Conservation (phyloP, 2,329 filamentous ascomycete genomes). For the Monascus ruber region DNA sequence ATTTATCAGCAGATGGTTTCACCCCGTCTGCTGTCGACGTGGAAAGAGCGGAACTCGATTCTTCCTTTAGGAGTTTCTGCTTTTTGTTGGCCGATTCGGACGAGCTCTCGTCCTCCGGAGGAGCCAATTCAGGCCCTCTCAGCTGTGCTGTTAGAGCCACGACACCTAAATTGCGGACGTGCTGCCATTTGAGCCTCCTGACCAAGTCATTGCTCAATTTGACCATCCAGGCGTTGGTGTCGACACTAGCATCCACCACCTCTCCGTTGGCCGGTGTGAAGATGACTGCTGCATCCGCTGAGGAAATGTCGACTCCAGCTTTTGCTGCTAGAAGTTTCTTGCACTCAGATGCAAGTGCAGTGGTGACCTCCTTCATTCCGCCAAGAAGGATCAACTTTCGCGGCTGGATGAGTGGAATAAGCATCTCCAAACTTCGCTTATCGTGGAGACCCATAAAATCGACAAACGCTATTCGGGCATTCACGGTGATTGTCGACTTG, state of each 20-base stretch:
- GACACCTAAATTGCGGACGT: slow-evolving; percentile 76
- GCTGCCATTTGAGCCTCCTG: slow-evolving; percentile 86
- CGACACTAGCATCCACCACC: slow-evolving; percentile 78
- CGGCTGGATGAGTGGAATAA: slow-evolving; percentile 87
- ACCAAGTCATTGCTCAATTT: slow-evolving; percentile 78
- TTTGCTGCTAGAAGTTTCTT: slow-evolving; percentile 49
- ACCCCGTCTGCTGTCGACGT: slow-evolving; percentile 8
- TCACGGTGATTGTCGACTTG: slow-evolving; percentile 53
- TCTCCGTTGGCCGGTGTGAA: slow-evolving; percentile 69
- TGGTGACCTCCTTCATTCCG: slow-evolving; percentile 68
- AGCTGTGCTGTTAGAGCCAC: slow-evolving; percentile 78
- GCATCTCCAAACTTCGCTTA: slow-evolving; percentile 83
- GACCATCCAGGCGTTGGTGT: slow-evolving; percentile 95
- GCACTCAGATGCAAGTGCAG: slow-evolving; percentile 67
- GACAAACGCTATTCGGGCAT: slow-evolving; percentile 71
- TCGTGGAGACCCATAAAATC: slow-evolving; percentile 91
- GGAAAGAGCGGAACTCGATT: slow-evolving; percentile 23
- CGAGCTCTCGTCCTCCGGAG: slow-evolving; percentile 23
- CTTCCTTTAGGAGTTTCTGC: slow-evolving; percentile 39
- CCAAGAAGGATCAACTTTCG: slow-evolving; percentile 89
- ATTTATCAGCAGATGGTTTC: slow-evolving; percentile 16
- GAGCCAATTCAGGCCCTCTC: slow-evolving; percentile 35
- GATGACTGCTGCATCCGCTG: slow-evolving; percentile 48
- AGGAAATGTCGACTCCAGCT: slow-evolving; percentile 9
- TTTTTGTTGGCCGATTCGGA: slow-evolving; percentile 39